phyloP scores from a whole-genome alignment of 345 rosid species.

The Citrus hindsii region DNA sequence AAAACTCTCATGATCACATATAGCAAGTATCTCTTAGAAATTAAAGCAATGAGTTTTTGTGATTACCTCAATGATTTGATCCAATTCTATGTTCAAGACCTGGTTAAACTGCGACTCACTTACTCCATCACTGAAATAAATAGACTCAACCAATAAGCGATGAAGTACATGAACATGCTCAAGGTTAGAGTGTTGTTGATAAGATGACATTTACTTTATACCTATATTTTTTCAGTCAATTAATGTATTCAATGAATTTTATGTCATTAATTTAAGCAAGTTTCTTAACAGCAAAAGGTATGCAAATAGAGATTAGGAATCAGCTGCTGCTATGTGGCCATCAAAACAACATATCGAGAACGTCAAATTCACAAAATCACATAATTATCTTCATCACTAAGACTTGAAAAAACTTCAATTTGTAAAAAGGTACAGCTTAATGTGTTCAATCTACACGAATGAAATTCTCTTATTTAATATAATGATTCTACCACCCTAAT shows the following conservation, averaged over 20 bases:
- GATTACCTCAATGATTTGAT: slow-evolving; percentile 53
- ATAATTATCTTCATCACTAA: neutral
- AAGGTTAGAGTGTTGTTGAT: neutral
- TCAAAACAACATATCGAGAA: neutral
- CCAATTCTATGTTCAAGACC: slow-evolving; percentile 47
- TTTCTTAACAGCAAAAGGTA: neutral
- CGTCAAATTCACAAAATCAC: neutral
- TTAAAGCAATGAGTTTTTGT: neutral
- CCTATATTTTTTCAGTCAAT: neutral
- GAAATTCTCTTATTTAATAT: neutral
- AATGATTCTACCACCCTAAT: neutral
- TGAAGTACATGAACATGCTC: neutral
- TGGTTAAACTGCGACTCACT: slow-evolving; percentile 54
- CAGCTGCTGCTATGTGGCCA: neutral
- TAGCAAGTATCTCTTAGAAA: neutral
- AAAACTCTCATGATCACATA: neutral
- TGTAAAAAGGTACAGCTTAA: neutral
- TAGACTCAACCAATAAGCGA: neutral
- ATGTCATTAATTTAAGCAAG: too few relatives aligned
- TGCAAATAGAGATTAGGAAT: neutral
- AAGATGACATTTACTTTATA: neutral
- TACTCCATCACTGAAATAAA: slow-evolving; percentile 49
- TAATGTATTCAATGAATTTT: neutral
- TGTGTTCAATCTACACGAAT: neutral
- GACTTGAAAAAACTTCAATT: neutral